Evolutionary conservation across 1,139 yeast species (phyloP).

Genomic region (Geotrichum cucujoidarum): DNA sequence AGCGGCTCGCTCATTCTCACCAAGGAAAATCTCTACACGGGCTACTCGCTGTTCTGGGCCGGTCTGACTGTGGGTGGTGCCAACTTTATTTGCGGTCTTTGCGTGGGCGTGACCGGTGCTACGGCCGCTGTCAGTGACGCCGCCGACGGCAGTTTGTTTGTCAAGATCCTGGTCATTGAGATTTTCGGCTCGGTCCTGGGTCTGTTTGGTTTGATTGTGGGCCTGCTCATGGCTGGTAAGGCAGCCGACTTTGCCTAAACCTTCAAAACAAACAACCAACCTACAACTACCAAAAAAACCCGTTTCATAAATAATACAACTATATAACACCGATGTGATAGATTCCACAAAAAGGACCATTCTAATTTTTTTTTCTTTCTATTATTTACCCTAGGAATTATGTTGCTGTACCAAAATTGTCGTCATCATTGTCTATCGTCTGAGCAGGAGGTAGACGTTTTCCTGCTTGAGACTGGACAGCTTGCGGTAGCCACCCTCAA

Average conservation of each 20-base stretch:
- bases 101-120: constrained; percentile 96
- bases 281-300: neutral
- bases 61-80: constrained; percentile 93
- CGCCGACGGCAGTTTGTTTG: constrained; percentile 91
- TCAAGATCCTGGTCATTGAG: constrained; percentile 92
- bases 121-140: constrained; percentile 98
- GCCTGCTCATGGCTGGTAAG: constrained; percentile 93
- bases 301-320: neutral
- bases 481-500: constrained; percentile 92
- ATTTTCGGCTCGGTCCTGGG: constrained; percentile 96
- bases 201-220: constrained; percentile 82
- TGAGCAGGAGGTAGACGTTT: constrained; percentile 82
- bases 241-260: constrained; percentile 64
- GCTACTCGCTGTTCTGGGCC: constrained; percentile 93
- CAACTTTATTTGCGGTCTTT: constrained; percentile 92
- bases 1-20: constrained; percentile 60
- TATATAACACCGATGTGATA: neutral
- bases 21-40: constrained; percentile 87
- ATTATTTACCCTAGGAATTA: neutral
- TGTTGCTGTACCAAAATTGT: neutral
- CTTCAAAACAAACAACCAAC: neutral
- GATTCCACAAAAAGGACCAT: neutral
- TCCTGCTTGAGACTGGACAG: constrained; percentile 89
- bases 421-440: constrained; percentile 43
- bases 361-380: neutral